Base-by-base conservation (phyloP, 192 early-diverging fungal genomes). In the Gamsiella multidivaricata region DNA sequence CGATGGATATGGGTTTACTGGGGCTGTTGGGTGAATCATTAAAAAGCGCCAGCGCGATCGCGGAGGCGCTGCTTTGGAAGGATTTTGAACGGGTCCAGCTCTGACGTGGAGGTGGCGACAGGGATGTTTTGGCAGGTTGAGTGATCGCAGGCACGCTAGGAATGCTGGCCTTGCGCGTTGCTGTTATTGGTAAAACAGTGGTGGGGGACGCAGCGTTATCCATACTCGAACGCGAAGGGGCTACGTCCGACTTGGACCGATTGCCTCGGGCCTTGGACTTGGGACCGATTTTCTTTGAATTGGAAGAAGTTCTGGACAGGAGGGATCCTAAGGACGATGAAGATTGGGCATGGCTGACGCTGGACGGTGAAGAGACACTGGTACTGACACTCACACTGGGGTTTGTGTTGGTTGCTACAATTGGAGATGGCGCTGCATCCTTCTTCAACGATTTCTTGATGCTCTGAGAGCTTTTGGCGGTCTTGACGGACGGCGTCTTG, bases 31-130 rank as follows among this genome's bases (percentile, higher is more conserved):
- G 31, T 25, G 8, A 3, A 29, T 25, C n/a, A 14, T 9, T 31
- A 43, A 43, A 53, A 22, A 63, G 25, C 18, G 73, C 17, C 11
- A 47, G 20, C 2, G 54, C 17, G 6, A 46, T 20, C 6, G 62
- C 28, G 26, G 55, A 36, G 18, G 28, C 28, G 0, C 32, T 41
- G 18, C 66, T 49, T 34, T 69, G 65, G 65, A 64, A 69, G 0
- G 74, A 78, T 33, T 78, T 78, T 41, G 74, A 58, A 17, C 65
- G 59, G 0, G 49, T 25, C 74, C 74, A 78, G 23, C 66, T 68
- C 43, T 78, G 74, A 43, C 74, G 74, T 12, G 74, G 74, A 11
- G 74, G 74, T 8, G 74, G 74, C 0, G 74, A 69, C 29, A 78
- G 42, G 0, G 74, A 78, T 7, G 59, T 58, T 22, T 64, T 39